A percentile compares a stretch with the other conserved stretches of the same genome.
Evolutionary conservation across 768 basidiomycete genomes (phyloP).

Genomic region (Amanita subjunquillea): DNA sequence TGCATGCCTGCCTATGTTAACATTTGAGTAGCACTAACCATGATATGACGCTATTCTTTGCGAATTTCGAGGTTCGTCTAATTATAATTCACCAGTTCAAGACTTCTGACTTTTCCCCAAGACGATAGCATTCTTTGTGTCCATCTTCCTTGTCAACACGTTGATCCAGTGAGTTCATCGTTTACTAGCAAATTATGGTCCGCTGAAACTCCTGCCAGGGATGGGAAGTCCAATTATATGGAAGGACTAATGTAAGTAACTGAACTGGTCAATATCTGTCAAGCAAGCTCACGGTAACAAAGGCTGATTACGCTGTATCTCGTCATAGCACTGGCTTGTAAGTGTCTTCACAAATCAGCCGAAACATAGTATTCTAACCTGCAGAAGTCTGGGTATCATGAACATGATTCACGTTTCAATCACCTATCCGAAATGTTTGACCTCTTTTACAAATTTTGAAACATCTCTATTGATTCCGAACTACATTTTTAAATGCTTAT

Average conservation of each 20-base stretch:
- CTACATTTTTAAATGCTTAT: background rate
- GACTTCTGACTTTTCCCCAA: constrained; percentile 15
- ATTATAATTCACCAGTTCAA: background rate
- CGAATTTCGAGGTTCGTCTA: constrained; percentile 63
- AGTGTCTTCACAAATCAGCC: constrained; percentile 15
- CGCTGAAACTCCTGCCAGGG: constrained; percentile 24
- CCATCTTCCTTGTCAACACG: constrained; percentile 81
- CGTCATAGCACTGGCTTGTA: constrained; percentile 75
- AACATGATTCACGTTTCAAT: background rate
- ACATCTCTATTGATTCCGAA: background rate
- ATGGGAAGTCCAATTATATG: constrained; percentile 87
- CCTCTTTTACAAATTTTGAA: too few species aligned
- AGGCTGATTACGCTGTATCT: constrained; percentile 59
- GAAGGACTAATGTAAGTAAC: constrained; percentile 63
- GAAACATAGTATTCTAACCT: background rate
- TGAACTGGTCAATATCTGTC: background rate
- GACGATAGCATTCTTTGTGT: constrained; percentile 81
- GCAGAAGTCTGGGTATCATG: constrained; percentile 17
- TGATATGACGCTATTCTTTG: constrained; percentile 74
- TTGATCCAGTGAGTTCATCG: constrained; percentile 49
- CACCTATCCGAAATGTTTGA: too few species aligned
- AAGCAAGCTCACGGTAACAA: background rate
- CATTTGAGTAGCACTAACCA: constrained; percentile 40
- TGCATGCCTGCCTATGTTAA: constrained; percentile 5
- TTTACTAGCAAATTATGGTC: background rate